Conservation (phyloP, 371 early-diverging fungal genomes). For the Umbelopsis sp. region DNA sequence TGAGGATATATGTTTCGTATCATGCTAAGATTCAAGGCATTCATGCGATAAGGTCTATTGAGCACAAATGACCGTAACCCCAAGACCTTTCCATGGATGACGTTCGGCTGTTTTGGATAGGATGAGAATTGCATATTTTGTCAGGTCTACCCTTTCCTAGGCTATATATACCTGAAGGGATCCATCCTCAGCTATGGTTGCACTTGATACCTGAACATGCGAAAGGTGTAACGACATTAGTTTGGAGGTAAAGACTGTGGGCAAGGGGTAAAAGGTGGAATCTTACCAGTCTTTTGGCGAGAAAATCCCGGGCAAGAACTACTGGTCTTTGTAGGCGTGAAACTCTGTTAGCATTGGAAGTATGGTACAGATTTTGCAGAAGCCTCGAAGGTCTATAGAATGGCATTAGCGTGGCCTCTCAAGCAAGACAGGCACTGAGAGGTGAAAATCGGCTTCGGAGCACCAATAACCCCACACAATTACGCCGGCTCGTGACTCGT, state of each 20-base stretch:
- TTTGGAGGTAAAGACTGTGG: no score
- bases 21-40: slow-evolving; percentile 91
- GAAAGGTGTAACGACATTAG: not conserved
- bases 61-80: slow-evolving; percentile 74
- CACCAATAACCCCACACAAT: slow-evolving; percentile 14
- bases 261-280: not conserved
- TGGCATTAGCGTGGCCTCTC: slow-evolving; percentile 18
- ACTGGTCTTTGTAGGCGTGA: not conserved
- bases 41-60: slow-evolving; percentile 87
- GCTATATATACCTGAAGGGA: not conserved
- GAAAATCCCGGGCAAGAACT: not conserved
- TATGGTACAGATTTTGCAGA: not conserved
- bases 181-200: not conserved
- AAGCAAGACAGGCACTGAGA: slow-evolving; percentile 8
- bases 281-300: not conserved
- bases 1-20: slow-evolving; percentile 85
- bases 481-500: slow-evolving; percentile 3
- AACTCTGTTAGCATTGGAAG: not conserved
- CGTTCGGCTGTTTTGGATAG: not conserved
- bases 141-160: no score
- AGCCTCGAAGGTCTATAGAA: slow-evolving; percentile 9
- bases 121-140: not conserved
- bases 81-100: slow-evolving; percentile 7
- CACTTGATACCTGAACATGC: not conserved
- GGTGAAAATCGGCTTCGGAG: slow-evolving; percentile 1